A percentile compares a stretch with the other conserved stretches of the same genome.
These are phyloP conservation scores for Rhodotorula paludigena DNA, from an alignment of 768 basidiomycete genomes.

Conservation along the genomic window DNA sequence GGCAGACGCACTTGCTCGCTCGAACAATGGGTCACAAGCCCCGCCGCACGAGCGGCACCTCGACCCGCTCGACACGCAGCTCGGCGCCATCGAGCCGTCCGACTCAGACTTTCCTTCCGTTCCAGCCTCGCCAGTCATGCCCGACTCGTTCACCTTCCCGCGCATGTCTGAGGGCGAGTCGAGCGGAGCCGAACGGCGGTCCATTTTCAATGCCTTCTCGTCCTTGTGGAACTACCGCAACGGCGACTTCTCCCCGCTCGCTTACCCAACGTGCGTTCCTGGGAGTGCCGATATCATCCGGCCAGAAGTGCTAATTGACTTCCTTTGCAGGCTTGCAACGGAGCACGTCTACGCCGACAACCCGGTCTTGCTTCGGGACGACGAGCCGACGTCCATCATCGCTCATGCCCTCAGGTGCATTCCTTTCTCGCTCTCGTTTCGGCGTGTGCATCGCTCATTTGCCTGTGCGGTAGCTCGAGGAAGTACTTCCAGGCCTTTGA, in stretches of 20 bases:
- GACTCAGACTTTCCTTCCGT: conserved; percentile 30
- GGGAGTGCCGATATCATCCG: no score
- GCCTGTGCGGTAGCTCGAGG: conserved; percentile 43
- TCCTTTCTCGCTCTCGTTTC: background rate
- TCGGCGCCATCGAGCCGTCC: conserved; percentile 3
- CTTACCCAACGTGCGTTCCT: conserved; percentile 55
- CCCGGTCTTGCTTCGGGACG: conserved; percentile 87
- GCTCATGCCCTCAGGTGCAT: conserved; percentile 83
- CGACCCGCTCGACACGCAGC: background rate
- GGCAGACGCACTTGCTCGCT: conserved; percentile 52
- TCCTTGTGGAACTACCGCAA: conserved; percentile 66
- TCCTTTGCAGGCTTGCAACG: conserved; percentile 40
- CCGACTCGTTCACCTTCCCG: conserved; percentile 22
- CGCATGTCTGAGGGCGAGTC: conserved; percentile 48
- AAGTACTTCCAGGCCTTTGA: conserved; percentile 43
- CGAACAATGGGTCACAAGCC: conserved; percentile 41
- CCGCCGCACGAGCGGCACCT: background rate
- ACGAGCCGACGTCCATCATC: conserved; percentile 96
- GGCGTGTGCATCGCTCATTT: background rate
- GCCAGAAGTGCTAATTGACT: no score
- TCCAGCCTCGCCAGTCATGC: conserved; percentile 33
- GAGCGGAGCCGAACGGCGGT: conserved; percentile 61
- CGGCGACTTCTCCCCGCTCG: conserved; percentile 56
- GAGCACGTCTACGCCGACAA: conserved; percentile 94
- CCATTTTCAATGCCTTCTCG: conserved; percentile 69